Base-by-base conservation (phyloP, 1,139 yeast genomes). In the Debaryomyces sp. region DNA sequence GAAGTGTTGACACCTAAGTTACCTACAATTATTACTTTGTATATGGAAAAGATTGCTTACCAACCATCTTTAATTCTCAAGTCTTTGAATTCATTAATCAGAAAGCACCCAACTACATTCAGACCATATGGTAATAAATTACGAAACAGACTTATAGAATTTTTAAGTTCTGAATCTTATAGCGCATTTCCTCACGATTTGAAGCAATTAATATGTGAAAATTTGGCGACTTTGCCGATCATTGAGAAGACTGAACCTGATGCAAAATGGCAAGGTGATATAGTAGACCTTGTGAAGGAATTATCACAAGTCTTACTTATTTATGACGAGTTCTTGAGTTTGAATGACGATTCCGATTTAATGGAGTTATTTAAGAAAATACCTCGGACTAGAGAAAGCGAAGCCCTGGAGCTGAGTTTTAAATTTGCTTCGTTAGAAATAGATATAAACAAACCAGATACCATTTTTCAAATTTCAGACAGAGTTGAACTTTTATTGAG, bases 1-100 rank as follows among this genome's bases (percentile, higher is more conserved):
- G 97, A 91, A 59, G 74, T 88, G 6, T 77, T 91, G 50, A 89
- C 96, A 1, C 96, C 97, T 4, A 85, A 85, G 55, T 71, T 92
- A 46, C 83, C 90, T 10, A 71, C 75, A 2, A 81, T 87, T 39
- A 80, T 89, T 48, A 73, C 81, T 18, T 67, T 80, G 6, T 74
- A 86, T 54, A 62, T 89, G 48, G 80, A 72, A 17, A 66, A 72
- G 49, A 61, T 84, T 22, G 66, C 63, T 15, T 58, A 62, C 45
- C 59, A 65, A 24, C 84, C 85, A 1, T 57, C 56, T 35, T 61
- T 75, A 26, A 63, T 79, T 26, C 63, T 86, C 23, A 75, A 75
- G 2, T 75, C 87, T 1, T 68, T 89, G 53, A 71, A 71, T 48
- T 70, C 66, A 18, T 63, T 87, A 17, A 69, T 87, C 44, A 67